Evolutionary conservation across 2,329 filamentous ascomycete genomes (phyloP).

Genomic region (Capronia americana): DNA sequence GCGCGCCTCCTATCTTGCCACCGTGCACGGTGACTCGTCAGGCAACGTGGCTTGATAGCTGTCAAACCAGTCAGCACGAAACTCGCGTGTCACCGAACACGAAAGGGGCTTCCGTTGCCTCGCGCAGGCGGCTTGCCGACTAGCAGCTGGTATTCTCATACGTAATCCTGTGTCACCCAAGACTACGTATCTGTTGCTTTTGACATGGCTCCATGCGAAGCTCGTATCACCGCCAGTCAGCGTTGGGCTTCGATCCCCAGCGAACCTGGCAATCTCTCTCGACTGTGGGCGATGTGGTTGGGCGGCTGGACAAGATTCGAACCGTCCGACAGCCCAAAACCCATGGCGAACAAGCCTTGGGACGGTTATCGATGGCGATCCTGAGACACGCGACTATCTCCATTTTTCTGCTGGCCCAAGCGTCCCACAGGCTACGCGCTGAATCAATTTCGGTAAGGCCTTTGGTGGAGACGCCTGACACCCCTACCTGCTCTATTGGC

Average conservation of each 20-base stretch:
- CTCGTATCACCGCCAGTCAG: slow-evolving; percentile 28
- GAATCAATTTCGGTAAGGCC: slow-evolving; percentile 36
- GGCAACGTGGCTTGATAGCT: slow-evolving; percentile 32
- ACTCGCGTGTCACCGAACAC: slow-evolving; percentile 11
- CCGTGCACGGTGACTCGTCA: slow-evolving; percentile 30
- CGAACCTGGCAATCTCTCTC: slow-evolving; percentile 12
- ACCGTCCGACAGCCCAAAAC: slow-evolving; percentile 6
- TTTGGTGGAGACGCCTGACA: slow-evolving; percentile 23
- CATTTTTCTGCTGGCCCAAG: neutral
- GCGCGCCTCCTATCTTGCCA: slow-evolving; percentile 22
- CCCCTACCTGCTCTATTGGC: slow-evolving; percentile 25
- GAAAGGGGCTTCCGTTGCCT: slow-evolving; percentile 21
- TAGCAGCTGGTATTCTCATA: slow-evolving; percentile 28
- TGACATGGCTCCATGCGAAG: slow-evolving; percentile 21
- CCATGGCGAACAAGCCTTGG: slow-evolving; percentile 27
- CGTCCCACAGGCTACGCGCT: slow-evolving; percentile 15
- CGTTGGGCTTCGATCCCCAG: slow-evolving; percentile 4
- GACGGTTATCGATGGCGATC: slow-evolving; percentile 32
- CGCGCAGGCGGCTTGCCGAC: slow-evolving; percentile 18
- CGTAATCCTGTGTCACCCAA: slow-evolving; percentile 36
- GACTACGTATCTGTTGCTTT: neutral
- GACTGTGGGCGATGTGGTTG: neutral
- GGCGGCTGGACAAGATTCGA: slow-evolving; percentile 16
- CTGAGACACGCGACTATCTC: slow-evolving; percentile 32
- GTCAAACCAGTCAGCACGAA: slow-evolving; percentile 25